A percentile compares a stretch with the other conserved stretches of the same genome.
Conservation (phyloP, 2,329 filamentous ascomycete genomes). For the Capronia epimyces region DNA sequence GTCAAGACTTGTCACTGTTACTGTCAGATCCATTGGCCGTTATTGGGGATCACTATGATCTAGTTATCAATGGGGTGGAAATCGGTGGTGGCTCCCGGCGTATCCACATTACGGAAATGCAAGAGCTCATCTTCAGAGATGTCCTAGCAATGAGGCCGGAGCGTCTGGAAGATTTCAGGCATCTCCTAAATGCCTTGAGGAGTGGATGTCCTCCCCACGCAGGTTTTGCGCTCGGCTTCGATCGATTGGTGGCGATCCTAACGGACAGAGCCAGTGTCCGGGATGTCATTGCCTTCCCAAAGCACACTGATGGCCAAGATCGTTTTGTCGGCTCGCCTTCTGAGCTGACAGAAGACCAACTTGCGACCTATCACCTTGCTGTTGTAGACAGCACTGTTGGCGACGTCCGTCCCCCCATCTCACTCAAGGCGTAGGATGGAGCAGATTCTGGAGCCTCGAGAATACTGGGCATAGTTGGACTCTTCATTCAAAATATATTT, state of each 20-base stretch:
- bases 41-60: constrained; percentile 85
- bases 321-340: constrained; percentile 73
- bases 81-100: constrained; percentile 87
- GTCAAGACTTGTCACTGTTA: constrained; percentile 68
- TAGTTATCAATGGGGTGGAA: constrained; percentile 92
- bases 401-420: neutral
- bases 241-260: constrained; percentile 76
- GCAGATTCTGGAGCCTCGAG: neutral
- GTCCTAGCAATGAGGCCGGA: constrained; percentile 71
- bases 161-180: constrained; percentile 73
- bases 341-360: constrained; percentile 55
- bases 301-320: constrained; percentile 86
- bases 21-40: constrained; percentile 65
- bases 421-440: neutral
- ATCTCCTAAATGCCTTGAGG: constrained; percentile 73
- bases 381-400: constrained; percentile 1
- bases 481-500: too few relatives aligned
- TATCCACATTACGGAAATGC: constrained; percentile 78
- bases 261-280: constrained; percentile 69
- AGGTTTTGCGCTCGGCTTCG: constrained; percentile 87
- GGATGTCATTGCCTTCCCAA: constrained; percentile 96
- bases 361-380: constrained; percentile 55
- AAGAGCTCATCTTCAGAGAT: constrained; percentile 77
- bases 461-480: too few relatives aligned
- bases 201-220: constrained; percentile 92